Evolutionary conservation across 352 stramenopile species (phyloP).

Genomic region (Globisporangium emineosum): DNA sequence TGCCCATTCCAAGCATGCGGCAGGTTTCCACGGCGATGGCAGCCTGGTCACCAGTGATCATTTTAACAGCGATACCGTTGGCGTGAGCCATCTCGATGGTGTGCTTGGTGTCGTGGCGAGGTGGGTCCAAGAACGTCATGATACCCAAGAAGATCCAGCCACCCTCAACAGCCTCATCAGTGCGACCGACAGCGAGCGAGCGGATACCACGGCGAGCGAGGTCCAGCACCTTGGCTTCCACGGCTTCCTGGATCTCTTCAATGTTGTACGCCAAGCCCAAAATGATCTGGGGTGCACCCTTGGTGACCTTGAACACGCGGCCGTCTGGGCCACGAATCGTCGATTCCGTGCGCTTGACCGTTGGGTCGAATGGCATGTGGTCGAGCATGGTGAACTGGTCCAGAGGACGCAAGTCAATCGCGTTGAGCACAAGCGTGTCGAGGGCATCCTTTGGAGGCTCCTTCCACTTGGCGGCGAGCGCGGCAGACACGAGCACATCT

Average conservation of each 20-base stretch:
- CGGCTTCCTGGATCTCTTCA: slow-evolving; percentile 76
- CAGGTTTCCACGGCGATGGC: slow-evolving; percentile 93
- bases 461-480: slow-evolving; percentile 93
- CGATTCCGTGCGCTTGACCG: slow-evolving; percentile 92
- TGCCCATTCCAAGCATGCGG: slow-evolving; percentile 89
- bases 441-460: slow-evolving; percentile 92
- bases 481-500: slow-evolving; percentile 88
- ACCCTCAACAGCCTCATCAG: slow-evolving; percentile 60
- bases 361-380: slow-evolving; percentile 81
- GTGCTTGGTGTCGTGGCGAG: slow-evolving; percentile 91
- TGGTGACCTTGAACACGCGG: slow-evolving; percentile 91
- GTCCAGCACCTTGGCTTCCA: slow-evolving; percentile 88
- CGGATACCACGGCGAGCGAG: slow-evolving; percentile 87
- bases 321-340: slow-evolving; percentile 77
- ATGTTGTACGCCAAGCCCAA: slow-evolving; percentile 75
- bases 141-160: slow-evolving; percentile 94
- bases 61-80: slow-evolving; percentile 94
- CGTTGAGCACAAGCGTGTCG: slow-evolving; percentile 90
- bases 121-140: slow-evolving; percentile 95
- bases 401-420: slow-evolving; percentile 78
- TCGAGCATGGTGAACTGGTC: slow-evolving; percentile 84
- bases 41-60: slow-evolving; percentile 95
- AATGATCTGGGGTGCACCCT: slow-evolving; percentile 94
- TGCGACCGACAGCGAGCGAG: slow-evolving; percentile 85
- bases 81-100: slow-evolving; percentile 91